Percentiles rank a stretch among this genome's conserved stretches.
phyloP scores from a whole-genome alignment of 2,329 filamentous ascomycete species.

The Cladosporium oxysporum region DNA sequence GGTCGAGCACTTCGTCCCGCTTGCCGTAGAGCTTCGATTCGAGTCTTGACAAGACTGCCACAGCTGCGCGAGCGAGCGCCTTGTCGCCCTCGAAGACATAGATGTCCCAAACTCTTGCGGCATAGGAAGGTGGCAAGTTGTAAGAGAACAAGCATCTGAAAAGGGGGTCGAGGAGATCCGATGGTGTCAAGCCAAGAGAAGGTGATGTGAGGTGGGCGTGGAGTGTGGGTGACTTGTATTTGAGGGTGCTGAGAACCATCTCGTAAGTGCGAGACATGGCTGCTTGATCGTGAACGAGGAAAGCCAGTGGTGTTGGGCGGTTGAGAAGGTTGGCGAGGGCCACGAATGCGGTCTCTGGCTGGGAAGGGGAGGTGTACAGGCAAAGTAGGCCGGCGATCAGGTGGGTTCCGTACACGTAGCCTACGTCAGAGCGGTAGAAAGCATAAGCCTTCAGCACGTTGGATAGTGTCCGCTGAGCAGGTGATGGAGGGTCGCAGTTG shows the following conservation, averaged over 20 bases:
- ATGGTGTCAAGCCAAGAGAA: conserved; percentile 36
- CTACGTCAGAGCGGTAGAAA: conserved; percentile 80
- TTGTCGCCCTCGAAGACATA: conserved; percentile 80
- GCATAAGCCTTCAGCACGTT: conserved; percentile 77
- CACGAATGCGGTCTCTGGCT: conserved; percentile 66
- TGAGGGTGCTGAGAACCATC: conserved; percentile 66
- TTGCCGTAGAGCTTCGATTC: conserved; percentile 54
- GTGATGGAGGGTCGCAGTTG: conserved; percentile 56
- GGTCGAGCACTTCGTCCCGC: conserved; percentile 45
- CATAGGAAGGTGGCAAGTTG: conserved; percentile 45
- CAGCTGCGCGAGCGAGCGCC: conserved; percentile 68
- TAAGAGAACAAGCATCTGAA: conserved; percentile 38
- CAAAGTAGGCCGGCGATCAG: conserved; percentile 72
- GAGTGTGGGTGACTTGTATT: conserved; percentile 64
- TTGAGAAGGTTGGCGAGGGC: conserved; percentile 77
- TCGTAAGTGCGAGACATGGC: conserved; percentile 70
- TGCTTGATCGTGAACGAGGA: conserved; percentile 69
- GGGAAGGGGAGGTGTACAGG: conserved; percentile 61
- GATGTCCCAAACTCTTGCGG: conserved; percentile 75
- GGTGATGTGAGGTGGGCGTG: conserved; percentile 62
- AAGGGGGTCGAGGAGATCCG: conserved; percentile 39
- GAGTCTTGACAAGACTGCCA: conserved; percentile 61
- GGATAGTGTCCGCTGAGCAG: conserved; percentile 66
- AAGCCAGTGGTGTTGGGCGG: conserved; percentile 71
- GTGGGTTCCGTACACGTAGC: conserved; percentile 73